These are phyloP conservation scores for Trebouxia sp. DNA, from an alignment of 139 green algal species.

Conservation along the genomic window DNA sequence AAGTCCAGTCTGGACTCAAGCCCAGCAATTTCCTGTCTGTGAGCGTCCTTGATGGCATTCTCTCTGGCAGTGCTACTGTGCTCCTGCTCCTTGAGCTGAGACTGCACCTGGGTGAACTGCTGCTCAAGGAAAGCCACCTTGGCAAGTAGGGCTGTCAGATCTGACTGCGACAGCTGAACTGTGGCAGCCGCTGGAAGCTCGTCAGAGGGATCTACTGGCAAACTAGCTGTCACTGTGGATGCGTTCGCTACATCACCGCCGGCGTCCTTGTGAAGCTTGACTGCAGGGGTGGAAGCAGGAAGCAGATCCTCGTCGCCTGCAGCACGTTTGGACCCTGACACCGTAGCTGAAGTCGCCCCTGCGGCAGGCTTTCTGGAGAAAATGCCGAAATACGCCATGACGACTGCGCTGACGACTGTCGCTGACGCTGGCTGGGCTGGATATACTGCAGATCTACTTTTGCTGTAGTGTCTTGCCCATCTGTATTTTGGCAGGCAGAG, in stretches of 20 bases:
- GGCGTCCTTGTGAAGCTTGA: conserved; percentile 16
- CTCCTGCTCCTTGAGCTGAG: background rate
- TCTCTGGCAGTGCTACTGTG: conserved; percentile 9
- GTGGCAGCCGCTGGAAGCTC: background rate
- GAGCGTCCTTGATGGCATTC: background rate
- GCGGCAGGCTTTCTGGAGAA: background rate
- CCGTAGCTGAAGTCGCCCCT: background rate
- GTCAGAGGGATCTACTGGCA: background rate
- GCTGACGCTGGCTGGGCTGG: conserved; percentile 17
- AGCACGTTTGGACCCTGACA: background rate
- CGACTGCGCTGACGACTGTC: background rate
- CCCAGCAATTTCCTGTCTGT: background rate
- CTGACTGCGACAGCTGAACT: background rate
- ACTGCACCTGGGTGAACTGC: too few relatives aligned
- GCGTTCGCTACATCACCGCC: background rate
- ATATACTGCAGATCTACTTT: conserved; percentile 9
- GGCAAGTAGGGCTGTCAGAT: background rate
- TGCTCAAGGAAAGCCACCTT: background rate
- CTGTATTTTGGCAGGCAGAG: too few relatives aligned
- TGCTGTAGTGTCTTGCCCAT: too few relatives aligned
- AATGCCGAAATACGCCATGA: background rate
- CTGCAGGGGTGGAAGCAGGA: background rate
- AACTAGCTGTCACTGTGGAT: background rate
- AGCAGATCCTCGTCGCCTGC: background rate
- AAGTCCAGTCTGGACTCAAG: background rate